These are phyloP conservation scores for Pestalotiopsis sp. DNA, from an alignment of 2,329 filamentous ascomycete genomes.

Conservation along the genomic window DNA sequence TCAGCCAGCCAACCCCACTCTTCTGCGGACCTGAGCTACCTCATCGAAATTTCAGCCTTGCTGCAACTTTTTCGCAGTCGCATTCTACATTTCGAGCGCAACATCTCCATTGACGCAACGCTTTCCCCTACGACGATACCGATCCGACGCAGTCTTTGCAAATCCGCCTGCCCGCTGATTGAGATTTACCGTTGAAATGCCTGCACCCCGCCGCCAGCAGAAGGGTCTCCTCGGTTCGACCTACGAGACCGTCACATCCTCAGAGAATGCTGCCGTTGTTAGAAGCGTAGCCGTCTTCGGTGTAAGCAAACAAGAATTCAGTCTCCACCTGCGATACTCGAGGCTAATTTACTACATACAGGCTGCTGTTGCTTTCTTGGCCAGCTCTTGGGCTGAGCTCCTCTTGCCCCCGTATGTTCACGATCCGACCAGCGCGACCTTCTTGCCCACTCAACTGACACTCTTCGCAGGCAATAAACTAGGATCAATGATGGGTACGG, in stretches of 20 bases:
- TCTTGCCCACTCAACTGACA: not conserved
- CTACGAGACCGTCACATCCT: constrained; percentile 64
- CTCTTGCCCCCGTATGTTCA: constrained; percentile 65
- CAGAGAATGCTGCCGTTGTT: constrained; percentile 71
- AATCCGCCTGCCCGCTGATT: not conserved
- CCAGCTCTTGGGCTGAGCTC: constrained; percentile 68
- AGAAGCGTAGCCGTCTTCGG: constrained; percentile 69
- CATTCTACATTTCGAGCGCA: constrained; percentile 51
- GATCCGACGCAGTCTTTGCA: not conserved
- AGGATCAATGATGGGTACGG: too few species aligned
- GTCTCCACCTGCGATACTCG: not conserved
- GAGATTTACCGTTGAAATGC: constrained; percentile 24
- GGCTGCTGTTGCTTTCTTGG: constrained; percentile 67
- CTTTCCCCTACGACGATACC: not conserved
- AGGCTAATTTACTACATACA: constrained; percentile 30
- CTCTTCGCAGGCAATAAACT: not conserved
- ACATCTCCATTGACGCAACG: not conserved
- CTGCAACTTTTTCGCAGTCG: constrained; percentile 61
- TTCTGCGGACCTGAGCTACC: not conserved
- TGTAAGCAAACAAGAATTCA: constrained; percentile 45
- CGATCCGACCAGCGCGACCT: not conserved
- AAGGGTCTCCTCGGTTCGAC: constrained; percentile 58
- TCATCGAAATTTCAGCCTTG: not conserved
- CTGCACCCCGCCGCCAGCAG: constrained; percentile 39
- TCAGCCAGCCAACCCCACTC: not conserved